These are phyloP conservation scores for Eucalyptus erythrocorys DNA, from an alignment of 345 rosid genomes.

Conservation along the genomic window DNA sequence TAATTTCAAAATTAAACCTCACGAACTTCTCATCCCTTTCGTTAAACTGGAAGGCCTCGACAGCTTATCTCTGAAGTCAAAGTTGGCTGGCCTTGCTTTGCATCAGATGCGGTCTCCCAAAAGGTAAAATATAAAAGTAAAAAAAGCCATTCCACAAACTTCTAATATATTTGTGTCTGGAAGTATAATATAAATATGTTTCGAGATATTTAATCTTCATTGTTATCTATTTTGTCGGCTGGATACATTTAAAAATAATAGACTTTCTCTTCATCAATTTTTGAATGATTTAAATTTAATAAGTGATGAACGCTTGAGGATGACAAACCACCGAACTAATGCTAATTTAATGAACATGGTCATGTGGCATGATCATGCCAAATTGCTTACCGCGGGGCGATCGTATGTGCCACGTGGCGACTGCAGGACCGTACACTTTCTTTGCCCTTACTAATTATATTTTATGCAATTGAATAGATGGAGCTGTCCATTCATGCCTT, in stretches of 20 bases:
- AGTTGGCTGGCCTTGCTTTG: background rate
- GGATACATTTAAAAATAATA: background rate
- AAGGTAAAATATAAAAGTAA: fast-evolving
- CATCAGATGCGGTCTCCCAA: background rate
- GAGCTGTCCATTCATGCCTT: background rate
- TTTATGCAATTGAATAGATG: background rate
- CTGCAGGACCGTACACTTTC: background rate
- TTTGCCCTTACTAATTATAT: background rate
- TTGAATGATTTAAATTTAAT: background rate
- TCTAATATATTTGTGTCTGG: background rate
- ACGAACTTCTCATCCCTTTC: background rate
- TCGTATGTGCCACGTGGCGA: fast-evolving
- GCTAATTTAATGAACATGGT: background rate
- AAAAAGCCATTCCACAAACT: background rate
- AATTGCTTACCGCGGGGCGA: background rate
- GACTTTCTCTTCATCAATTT: background rate
- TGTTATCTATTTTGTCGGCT: no score
- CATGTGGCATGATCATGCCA: background rate
- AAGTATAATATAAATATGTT: no score
- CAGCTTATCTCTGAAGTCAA: background rate
- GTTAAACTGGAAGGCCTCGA: background rate
- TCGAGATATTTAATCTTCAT: no score
- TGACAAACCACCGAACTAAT: background rate
- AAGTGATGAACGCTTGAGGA: background rate
- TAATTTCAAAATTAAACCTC: background rate